Evolutionary conservation across 768 basidiomycete genomes (phyloP).

Genomic region (Clitopilus passeckerianus): DNA sequence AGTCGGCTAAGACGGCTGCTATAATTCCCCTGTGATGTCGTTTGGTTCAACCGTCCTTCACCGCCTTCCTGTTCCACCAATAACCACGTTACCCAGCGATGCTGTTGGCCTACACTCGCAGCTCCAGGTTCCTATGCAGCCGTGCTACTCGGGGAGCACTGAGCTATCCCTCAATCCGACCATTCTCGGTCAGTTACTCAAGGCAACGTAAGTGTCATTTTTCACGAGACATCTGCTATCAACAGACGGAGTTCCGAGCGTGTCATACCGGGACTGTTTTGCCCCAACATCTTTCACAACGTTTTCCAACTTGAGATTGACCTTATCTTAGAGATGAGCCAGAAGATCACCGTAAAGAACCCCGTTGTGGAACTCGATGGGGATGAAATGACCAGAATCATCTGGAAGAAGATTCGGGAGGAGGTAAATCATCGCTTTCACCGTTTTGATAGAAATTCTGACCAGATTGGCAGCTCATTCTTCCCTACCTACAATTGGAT

Average conservation of each 20-base stretch:
- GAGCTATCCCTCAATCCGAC: conserved; percentile 8
- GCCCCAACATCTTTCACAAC: not conserved
- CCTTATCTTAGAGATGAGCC: conserved; percentile 17
- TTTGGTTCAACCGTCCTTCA: not conserved
- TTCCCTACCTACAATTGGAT: conserved; percentile 91
- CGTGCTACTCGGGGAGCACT: conserved; percentile 2
- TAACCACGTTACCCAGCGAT: not conserved
- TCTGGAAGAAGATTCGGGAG: conserved; percentile 97
- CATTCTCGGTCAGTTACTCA: conserved; percentile 13
- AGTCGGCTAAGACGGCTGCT: not conserved
- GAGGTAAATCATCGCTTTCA: conserved; percentile 53
- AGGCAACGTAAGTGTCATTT: conserved; percentile 13
- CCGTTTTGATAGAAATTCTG: not conserved
- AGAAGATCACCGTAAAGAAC: conserved; percentile 80
- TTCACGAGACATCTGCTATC: conserved; percentile 2
- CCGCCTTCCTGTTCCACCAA: not conserved
- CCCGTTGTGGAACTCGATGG: conserved; percentile 95
- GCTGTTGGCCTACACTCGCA: not conserved
- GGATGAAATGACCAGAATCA: conserved; percentile 99
- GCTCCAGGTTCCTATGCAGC: not conserved
- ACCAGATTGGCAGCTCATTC: conserved; percentile 63
- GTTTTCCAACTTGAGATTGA: not conserved
- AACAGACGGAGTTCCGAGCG: not conserved
- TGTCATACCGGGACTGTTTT: not conserved
- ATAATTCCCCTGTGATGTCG: not conserved